phyloP scores from a whole-genome alignment of 2,329 filamentous ascomycete species.

The Fusarium sp. region DNA sequence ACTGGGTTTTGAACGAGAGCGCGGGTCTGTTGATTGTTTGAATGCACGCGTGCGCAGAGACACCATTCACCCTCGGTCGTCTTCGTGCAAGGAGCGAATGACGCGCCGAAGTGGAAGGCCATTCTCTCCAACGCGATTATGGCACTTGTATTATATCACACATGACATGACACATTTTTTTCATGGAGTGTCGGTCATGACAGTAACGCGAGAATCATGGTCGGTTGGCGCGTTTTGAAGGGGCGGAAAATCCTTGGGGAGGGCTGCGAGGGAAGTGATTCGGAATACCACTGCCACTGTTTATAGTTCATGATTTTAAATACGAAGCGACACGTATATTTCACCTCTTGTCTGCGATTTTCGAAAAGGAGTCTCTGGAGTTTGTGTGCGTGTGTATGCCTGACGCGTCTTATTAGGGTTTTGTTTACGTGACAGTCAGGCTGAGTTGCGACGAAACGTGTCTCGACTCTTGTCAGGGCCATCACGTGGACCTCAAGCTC shows the following conservation, averaged over 20 bases:
- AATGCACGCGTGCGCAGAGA: constrained; percentile 38
- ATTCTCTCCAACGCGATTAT: constrained; percentile 35
- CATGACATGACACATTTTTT: constrained; percentile 35
- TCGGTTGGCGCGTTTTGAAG: constrained; percentile 29
- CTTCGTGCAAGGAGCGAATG: constrained; percentile 35
- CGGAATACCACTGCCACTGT: constrained; percentile 42
- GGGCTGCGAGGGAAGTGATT: constrained; percentile 25
- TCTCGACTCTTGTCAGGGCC: constrained; percentile 38
- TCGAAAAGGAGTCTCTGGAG: background rate
- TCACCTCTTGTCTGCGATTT: background rate
- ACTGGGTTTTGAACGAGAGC: constrained; percentile 44
- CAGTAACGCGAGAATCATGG: constrained; percentile 29
- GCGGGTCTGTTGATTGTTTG: constrained; percentile 41
- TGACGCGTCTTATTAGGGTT: constrained; percentile 41
- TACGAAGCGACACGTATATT: constrained; percentile 15
- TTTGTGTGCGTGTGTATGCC: constrained; percentile 10
- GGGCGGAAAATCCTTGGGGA: constrained; percentile 29
- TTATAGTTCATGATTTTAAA: constrained; percentile 26
- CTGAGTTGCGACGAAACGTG: constrained; percentile 33
- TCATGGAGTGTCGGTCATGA: constrained; percentile 33
- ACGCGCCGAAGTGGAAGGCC: constrained; percentile 32
- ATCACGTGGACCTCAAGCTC: constrained; percentile 36
- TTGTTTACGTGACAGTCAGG: constrained; percentile 36
- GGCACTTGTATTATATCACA: constrained; percentile 43
- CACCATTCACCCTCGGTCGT: constrained; percentile 32